These are phyloP conservation scores for Rhizopogon vinicolor DNA, from an alignment of 768 basidiomycete genomes.

Conservation along the genomic window DNA sequence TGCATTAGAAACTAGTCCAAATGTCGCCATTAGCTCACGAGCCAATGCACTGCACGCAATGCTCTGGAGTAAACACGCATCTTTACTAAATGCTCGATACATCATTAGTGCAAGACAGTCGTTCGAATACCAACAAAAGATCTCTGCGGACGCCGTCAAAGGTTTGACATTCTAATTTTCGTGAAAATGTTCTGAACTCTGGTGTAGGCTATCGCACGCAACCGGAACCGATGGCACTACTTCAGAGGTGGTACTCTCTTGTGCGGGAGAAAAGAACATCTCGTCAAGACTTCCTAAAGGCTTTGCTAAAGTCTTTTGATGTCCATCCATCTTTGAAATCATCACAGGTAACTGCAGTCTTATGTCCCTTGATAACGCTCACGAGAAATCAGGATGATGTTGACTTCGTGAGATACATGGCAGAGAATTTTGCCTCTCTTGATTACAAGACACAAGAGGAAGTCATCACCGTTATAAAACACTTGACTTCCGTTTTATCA, in stretches of 20 bases:
- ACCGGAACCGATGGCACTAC: constrained; percentile 63
- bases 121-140: constrained; percentile 76
- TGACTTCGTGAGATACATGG: constrained; percentile 86
- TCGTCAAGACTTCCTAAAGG: constrained; percentile 83
- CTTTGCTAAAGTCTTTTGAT: constrained; percentile 80
- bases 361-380: not conserved
- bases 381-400: constrained; percentile 59
- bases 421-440: constrained; percentile 88
- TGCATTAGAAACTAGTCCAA: constrained; percentile 85
- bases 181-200: constrained; percentile 1
- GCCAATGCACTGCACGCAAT: constrained; percentile 78
- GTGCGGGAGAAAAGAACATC: constrained; percentile 86
- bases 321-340: constrained; percentile 54
- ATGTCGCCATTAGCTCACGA: constrained; percentile 54
- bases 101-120: constrained; percentile 75
- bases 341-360: constrained; percentile 42
- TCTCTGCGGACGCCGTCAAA: constrained; percentile 42
- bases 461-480: constrained; percentile 78
- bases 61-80: constrained; percentile 85
- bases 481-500: constrained; percentile 70
- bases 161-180: constrained; percentile 32
- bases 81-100: constrained; percentile 84
- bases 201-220: constrained; percentile 59
- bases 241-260: constrained; percentile 89
- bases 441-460: constrained; percentile 98